Conservation (phyloP, 2,329 filamentous ascomycete genomes). For the Waltergamsia citrina region DNA sequence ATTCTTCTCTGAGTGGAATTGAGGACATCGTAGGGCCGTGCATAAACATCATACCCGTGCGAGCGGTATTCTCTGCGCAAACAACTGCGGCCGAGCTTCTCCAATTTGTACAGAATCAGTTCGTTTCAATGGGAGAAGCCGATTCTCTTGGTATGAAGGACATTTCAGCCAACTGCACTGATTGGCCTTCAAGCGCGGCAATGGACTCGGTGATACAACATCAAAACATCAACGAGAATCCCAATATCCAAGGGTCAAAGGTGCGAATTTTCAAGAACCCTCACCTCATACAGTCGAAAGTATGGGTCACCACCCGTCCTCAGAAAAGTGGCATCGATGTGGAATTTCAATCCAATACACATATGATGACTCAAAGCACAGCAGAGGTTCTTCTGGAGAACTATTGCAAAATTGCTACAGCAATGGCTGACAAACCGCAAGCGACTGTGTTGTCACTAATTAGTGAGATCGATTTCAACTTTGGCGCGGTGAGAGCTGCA, state of each 20-base stretch:
- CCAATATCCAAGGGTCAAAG: neutral
- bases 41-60: slow-evolving; percentile 28
- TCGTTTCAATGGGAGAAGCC: neutral
- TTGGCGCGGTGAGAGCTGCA: too few relatives aligned
- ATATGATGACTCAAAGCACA: too few relatives aligned
- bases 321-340: too few relatives aligned
- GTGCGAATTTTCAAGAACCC: too few relatives aligned
- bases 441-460: too few relatives aligned
- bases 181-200: slow-evolving; percentile 10
- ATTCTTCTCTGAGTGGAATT: slow-evolving; percentile 20
- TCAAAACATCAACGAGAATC: slow-evolving; percentile 10
- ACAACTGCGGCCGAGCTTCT: neutral
- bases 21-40: slow-evolving; percentile 26
- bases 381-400: too few relatives aligned
- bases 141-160: slow-evolving; percentile 18
- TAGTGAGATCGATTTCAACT: too few relatives aligned
- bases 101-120: neutral
- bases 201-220: slow-evolving; percentile 10
- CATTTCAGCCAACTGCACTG: slow-evolving; percentile 18
- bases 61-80: slow-evolving; percentile 16
- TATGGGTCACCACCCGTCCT: too few relatives aligned
- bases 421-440: too few relatives aligned
- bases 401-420: too few relatives aligned
- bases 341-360: too few relatives aligned
- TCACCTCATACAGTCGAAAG: too few relatives aligned